Conservation (phyloP, 495 filamentous ascomycete species). For the Penicillium paxilli region DNA sequence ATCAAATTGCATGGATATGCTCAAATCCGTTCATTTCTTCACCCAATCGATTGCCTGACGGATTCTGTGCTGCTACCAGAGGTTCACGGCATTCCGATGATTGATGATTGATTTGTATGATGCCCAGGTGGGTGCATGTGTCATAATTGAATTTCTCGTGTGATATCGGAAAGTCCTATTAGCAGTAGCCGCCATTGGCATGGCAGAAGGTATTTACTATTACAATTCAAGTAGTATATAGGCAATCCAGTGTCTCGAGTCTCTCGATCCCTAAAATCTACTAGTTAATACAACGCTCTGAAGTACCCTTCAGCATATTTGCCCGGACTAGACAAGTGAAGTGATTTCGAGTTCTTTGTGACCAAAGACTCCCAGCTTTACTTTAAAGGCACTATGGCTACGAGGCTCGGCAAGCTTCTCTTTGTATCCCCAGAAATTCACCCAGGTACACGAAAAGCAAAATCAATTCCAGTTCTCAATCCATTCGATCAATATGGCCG, state of each 20-base stretch:
- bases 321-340: no score
- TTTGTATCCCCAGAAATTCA: slow-evolving; percentile 54
- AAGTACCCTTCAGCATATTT: no score
- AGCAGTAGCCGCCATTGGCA: no score
- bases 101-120: not conserved
- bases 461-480: slow-evolving; percentile 79
- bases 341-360: no score
- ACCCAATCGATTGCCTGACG: no score
- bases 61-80: no score
- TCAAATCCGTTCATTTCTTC: not conserved
- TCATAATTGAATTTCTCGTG: not conserved
- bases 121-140: slow-evolving; percentile 9
- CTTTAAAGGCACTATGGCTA: slow-evolving; percentile 11
- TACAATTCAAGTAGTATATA: no score
- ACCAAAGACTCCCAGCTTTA: no score
- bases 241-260: no score
- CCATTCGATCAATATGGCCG: slow-evolving; percentile 79
- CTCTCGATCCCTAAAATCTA: no score
- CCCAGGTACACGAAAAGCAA: slow-evolving; percentile 77
- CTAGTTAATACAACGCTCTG: no score
- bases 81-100: not conserved
- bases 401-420: slow-evolving; percentile 26
- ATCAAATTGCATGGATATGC: slow-evolving; percentile 16
- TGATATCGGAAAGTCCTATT: not conserved
- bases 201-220: no score